Evolutionary conservation across 306 rosid genomes (phyloP).

Genomic region (Quercus bicolor): DNA sequence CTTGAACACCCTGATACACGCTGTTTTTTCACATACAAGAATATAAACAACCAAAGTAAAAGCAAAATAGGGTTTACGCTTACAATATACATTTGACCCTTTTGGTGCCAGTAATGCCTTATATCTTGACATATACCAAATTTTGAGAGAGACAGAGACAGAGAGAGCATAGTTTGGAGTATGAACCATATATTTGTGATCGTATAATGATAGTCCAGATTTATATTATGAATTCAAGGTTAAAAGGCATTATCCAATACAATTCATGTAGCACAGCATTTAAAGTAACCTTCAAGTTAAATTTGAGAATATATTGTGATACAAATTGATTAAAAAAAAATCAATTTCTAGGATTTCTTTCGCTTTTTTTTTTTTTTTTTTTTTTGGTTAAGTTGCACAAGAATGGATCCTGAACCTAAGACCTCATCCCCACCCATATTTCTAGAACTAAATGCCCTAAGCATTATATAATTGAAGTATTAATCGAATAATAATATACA

Average conservation of each 20-base stretch:
- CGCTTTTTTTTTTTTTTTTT: too few relatives aligned
- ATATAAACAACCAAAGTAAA: not conserved
- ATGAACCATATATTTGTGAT: too few relatives aligned
- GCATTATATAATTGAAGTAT: not conserved
- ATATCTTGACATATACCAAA: too few relatives aligned
- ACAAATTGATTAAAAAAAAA: not conserved
- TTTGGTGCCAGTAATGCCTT: not conserved
- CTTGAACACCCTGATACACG: not conserved
- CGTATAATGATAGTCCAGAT: too few relatives aligned
- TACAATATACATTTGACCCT: not conserved
- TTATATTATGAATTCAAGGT: too few relatives aligned
- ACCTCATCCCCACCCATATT: not conserved
- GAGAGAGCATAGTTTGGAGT: too few relatives aligned
- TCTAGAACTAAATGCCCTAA: not conserved
- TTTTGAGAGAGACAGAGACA: too few relatives aligned
- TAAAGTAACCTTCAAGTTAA: not conserved
- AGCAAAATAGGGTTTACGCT: not conserved
- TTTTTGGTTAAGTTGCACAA: too few relatives aligned
- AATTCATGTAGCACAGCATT: not conserved
- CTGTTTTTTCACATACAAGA: not conserved
- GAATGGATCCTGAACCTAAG: too few relatives aligned
- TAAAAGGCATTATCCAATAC: too few relatives aligned
- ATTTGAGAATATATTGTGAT: not conserved
- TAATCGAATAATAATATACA: not conserved
- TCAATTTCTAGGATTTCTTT: not conserved